Evolutionary conservation across 495 filamentous ascomycete genomes (phyloP).

Genomic region (Aspergillus asperescens): DNA sequence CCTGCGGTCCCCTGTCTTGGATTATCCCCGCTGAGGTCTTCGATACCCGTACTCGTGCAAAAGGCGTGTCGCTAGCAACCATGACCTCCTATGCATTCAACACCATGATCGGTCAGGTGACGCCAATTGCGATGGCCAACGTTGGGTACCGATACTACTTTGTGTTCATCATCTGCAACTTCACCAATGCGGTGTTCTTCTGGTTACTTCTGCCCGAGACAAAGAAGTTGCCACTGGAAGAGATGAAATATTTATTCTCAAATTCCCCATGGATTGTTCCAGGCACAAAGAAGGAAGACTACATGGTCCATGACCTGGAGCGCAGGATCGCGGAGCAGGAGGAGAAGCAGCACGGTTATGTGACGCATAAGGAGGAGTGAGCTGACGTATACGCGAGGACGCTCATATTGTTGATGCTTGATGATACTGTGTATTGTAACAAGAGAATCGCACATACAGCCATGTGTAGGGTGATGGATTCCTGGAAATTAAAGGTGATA

Average conservation of each 20-base stretch:
- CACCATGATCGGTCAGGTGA: constrained; percentile 70
- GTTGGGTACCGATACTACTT: constrained; percentile 51
- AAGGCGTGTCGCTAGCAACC: constrained; percentile 62
- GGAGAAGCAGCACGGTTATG: constrained; percentile 26
- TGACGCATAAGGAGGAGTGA: constrained; percentile 22
- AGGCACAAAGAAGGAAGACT: constrained; percentile 36
- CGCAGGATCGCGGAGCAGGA: constrained; percentile 35
- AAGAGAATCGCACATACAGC: constrained; percentile 2
- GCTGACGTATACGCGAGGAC: not conserved
- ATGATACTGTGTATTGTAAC: constrained; percentile 13
- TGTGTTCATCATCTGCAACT: constrained; percentile 51
- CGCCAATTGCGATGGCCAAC: constrained; percentile 50
- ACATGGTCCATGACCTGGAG: constrained; percentile 35
- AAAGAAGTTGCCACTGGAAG: constrained; percentile 58
- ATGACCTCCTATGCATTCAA: constrained; percentile 66
- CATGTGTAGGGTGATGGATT: constrained; percentile 7
- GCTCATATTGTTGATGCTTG: not conserved
- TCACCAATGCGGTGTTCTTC: constrained; percentile 58
- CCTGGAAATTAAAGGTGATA: not conserved
- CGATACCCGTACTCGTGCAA: constrained; percentile 60
- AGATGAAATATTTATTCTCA: constrained; percentile 67
- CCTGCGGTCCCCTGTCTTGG: constrained; percentile 57
- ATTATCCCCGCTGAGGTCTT: constrained; percentile 69
- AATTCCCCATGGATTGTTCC: constrained; percentile 64
- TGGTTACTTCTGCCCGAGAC: constrained; percentile 62